These are phyloP conservation scores for Colletotrichum salicis DNA, from an alignment of 2,329 filamentous ascomycete species.

Conservation along the genomic window DNA sequence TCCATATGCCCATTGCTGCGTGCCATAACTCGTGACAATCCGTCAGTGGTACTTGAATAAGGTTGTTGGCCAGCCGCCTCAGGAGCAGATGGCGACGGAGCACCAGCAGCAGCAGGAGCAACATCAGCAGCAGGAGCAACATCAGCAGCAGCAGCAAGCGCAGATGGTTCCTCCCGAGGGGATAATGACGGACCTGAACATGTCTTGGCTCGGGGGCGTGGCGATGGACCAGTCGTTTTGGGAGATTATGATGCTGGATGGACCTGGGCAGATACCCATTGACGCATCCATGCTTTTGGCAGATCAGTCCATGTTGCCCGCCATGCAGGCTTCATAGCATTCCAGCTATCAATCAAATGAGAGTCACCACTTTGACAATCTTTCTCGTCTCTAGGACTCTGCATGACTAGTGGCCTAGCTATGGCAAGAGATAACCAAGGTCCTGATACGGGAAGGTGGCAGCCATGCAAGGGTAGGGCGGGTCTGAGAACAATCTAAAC, in stretches of 20 bases:
- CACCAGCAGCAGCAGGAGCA: background rate
- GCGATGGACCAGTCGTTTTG: conserved; percentile 24
- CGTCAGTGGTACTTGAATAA: conserved; percentile 50
- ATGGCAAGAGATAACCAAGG: too few relatives aligned
- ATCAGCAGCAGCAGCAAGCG: background rate
- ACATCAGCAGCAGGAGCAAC: background rate
- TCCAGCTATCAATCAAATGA: background rate
- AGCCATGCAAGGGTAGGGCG: too few relatives aligned
- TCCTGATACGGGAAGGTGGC: too few relatives aligned
- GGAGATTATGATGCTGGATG: conserved; percentile 21
- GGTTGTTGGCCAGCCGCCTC: background rate
- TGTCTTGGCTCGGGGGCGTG: conserved; percentile 9
- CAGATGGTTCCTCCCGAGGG: background rate
- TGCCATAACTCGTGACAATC: too few relatives aligned
- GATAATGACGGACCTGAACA: background rate
- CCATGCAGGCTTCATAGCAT: background rate
- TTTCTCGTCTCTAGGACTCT: too few relatives aligned
- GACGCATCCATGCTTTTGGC: background rate
- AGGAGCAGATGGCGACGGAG: background rate
- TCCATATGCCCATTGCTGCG: too few relatives aligned
- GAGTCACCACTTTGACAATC: background rate
- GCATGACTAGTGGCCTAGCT: background rate
- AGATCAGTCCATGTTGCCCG: background rate
- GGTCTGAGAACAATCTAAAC: too few relatives aligned
- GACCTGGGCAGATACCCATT: background rate